Percentiles rank a stretch among this genome's conserved stretches.
These are phyloP conservation scores for Sugiyamaella smithiae DNA, from an alignment of 805 yeast species.

Conservation along the genomic window DNA sequence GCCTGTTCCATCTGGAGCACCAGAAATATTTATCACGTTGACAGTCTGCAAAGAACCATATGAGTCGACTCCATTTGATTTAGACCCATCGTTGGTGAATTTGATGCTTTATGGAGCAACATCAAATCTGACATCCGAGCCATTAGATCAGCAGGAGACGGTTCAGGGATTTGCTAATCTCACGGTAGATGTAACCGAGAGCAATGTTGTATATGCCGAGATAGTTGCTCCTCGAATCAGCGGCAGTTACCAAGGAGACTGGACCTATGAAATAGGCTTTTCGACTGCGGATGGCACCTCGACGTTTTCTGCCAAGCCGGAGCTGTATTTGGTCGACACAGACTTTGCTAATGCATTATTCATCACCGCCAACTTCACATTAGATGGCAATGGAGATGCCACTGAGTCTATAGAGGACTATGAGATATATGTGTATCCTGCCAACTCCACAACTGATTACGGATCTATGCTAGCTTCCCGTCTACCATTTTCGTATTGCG, in stretches of 20 bases:
- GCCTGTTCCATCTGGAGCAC: conserved; percentile 16
- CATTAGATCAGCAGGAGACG: conserved; percentile 23
- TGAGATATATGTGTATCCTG: conserved; percentile 23
- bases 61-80: conserved; percentile 18
- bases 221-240: conserved; percentile 18
- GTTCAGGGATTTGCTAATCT: conserved; percentile 30
- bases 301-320: conserved; percentile 13
- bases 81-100: conserved; percentile 12
- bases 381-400: conserved; percentile 5
- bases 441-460: background rate
- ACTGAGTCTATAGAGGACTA: conserved; percentile 17
- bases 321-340: conserved; percentile 56
- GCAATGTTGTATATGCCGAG: conserved; percentile 11
- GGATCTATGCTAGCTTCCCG: background rate
- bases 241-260: conserved; percentile 28
- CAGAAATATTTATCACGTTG: conserved; percentile 36
- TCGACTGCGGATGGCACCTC: conserved; percentile 21
- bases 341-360: conserved; percentile 67
- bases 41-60: conserved; percentile 34
- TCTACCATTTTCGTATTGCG: conserved; percentile 61
- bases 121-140: conserved; percentile 28
- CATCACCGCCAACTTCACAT: conserved; percentile 53
- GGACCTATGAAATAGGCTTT: conserved; percentile 67
- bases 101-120: conserved; percentile 17
- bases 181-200: conserved; percentile 22